Conservation (phyloP, 345 rosid species). For the Eucalyptus curtisii region DNA sequence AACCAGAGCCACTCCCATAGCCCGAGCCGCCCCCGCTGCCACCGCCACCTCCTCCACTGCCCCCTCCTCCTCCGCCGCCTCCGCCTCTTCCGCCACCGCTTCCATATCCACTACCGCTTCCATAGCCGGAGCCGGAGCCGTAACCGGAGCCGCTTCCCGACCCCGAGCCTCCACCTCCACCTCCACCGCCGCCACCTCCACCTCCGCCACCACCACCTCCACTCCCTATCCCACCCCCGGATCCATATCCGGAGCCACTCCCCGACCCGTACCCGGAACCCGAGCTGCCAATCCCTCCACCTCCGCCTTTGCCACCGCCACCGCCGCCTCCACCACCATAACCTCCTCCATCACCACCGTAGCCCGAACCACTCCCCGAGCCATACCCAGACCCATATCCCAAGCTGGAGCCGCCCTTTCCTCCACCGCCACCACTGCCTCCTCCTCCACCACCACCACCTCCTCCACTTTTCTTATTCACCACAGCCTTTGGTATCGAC, state of each 20-base stretch:
- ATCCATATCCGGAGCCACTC: constrained; percentile 13
- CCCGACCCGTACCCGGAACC: constrained; percentile 23
- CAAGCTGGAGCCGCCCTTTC: background rate
- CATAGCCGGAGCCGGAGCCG: constrained; percentile 6
- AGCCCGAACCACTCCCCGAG: constrained; percentile 10
- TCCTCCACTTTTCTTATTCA: constrained; percentile 17
- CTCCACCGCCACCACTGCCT: constrained; percentile 26
- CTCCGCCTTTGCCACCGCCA: constrained; percentile 13
- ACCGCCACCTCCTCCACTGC: background rate
- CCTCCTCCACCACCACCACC: constrained; percentile 21
- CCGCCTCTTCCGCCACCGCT: constrained; percentile 4
- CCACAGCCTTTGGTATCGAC: background rate
- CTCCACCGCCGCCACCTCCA: constrained; percentile 5
- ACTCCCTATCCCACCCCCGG: background rate
- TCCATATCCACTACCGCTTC: constrained; percentile 1
- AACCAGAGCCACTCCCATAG: background rate
- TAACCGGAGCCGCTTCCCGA: constrained; percentile 3
- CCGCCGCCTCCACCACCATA: constrained; percentile 17
- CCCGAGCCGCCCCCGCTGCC: background rate
- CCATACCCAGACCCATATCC: constrained; percentile 19
- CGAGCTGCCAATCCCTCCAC: background rate
- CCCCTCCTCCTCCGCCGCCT: background rate
- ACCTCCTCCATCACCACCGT: constrained; percentile 19
- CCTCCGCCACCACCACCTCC: constrained; percentile 10
- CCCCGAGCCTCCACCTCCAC: background rate